Evolutionary conservation across 2,329 filamentous ascomycete species (phyloP).

Genomic region (Fusarium irregulare): DNA sequence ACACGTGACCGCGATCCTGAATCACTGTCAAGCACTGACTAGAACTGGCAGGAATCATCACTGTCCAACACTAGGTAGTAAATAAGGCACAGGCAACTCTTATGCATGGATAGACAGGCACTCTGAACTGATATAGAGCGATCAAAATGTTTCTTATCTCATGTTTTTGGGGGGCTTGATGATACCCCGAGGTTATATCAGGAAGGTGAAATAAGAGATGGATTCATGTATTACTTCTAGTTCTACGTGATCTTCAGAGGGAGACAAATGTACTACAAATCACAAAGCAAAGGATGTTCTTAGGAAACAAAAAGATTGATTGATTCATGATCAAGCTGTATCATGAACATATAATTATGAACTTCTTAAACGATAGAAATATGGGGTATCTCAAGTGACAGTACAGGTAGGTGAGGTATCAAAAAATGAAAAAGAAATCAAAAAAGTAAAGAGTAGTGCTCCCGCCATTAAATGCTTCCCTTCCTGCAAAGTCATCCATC

Average conservation of each 20-base stretch:
- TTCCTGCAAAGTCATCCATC: conserved; percentile 1
- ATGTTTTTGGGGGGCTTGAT: too few relatives aligned
- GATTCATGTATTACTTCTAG: background rate
- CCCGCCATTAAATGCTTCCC: conserved; percentile 37
- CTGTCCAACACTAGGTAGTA: background rate
- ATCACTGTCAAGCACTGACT: background rate
- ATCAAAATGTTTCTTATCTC: background rate
- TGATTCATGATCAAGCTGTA: conserved; percentile 16
- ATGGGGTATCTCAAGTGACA: conserved; percentile 48
- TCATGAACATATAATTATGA: conserved; percentile 37
- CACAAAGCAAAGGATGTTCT: background rate
- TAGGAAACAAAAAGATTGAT: conserved; percentile 19
- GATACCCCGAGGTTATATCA: background rate
- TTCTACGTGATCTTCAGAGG: background rate
- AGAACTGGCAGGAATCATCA: background rate
- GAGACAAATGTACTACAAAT: background rate
- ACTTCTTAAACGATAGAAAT: conserved; percentile 43
- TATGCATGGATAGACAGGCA: background rate
- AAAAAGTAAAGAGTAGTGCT: conserved; percentile 26
- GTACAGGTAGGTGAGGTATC: conserved; percentile 40
- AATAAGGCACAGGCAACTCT: background rate
- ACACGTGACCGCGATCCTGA: conserved; percentile 15
- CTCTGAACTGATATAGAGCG: background rate
- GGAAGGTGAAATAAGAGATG: background rate
- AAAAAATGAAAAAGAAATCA: conserved; percentile 17